These are phyloP conservation scores for Protomyces pachydermus DNA, from an alignment of 1,139 yeast genomes.

Conservation along the genomic window DNA sequence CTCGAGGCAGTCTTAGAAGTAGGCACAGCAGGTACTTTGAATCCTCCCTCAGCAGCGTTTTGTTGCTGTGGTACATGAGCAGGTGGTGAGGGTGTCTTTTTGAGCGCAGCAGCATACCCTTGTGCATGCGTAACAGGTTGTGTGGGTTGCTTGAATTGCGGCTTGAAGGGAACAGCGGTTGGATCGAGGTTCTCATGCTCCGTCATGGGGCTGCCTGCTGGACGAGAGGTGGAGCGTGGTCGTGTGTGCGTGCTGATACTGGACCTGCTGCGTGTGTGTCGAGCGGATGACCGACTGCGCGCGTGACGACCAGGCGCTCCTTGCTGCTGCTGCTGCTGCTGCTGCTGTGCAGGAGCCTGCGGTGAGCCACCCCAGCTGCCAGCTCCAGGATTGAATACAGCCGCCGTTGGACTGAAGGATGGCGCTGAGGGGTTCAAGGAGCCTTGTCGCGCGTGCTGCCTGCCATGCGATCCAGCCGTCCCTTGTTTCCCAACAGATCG, in stretches of 20 bases:
- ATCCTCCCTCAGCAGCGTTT: neutral
- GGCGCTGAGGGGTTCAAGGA: neutral
- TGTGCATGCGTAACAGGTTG: constrained; percentile 14
- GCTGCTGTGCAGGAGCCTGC: neutral
- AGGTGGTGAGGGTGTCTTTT: constrained; percentile 21
- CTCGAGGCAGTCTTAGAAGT: neutral
- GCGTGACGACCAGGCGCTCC: neutral
- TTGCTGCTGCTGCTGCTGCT: neutral
- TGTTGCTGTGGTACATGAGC: neutral
- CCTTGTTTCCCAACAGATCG: constrained; percentile 1
- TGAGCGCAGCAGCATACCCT: constrained; percentile 24
- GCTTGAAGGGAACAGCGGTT: constrained; percentile 15
- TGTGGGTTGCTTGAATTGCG: constrained; percentile 24
- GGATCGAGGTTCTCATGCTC: constrained; percentile 17
- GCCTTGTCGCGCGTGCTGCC: neutral
- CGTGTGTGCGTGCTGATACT: neutral
- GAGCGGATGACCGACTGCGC: constrained; percentile 1
- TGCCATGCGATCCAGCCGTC: neutral
- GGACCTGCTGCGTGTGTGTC: constrained; percentile 18
- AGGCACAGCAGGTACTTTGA: constrained; percentile 11
- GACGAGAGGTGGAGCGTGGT: constrained; percentile 1
- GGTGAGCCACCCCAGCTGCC: constrained; percentile 8
- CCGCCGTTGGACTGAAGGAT: constrained; percentile 19
- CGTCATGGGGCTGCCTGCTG: neutral
- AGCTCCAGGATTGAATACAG: constrained; percentile 17